A percentile compares a stretch with the other conserved stretches of the same genome.
Conservation (phyloP, 306 rosid genomes). For the Crotalaria pallida region DNA sequence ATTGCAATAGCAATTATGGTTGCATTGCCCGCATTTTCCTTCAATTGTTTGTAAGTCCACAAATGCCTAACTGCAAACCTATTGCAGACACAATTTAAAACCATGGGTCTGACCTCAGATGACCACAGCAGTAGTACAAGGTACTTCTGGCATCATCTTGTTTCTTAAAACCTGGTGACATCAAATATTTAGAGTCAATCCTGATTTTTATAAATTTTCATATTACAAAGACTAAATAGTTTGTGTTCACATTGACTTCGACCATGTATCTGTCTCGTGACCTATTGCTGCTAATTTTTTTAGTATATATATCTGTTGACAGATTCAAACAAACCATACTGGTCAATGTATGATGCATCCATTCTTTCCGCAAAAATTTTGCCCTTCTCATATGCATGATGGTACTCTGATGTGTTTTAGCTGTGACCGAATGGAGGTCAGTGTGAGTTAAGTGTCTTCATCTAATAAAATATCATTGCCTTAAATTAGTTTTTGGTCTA, state of each 20-base stretch:
- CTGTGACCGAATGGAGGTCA: slow-evolving; percentile 79
- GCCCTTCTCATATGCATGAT: slow-evolving; percentile 67
- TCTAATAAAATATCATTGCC: background rate
- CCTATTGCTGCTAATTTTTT: slow-evolving; percentile 44
- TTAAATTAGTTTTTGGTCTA: too few species aligned
- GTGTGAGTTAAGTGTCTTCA: slow-evolving; percentile 24
- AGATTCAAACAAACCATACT: slow-evolving; percentile 78
- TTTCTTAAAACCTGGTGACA: background rate
- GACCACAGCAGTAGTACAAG: background rate
- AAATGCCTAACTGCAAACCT: too few species aligned
- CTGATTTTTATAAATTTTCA: slow-evolving; percentile 3
- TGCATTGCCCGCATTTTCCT: too few species aligned
- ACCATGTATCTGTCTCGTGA: slow-evolving; percentile 37
- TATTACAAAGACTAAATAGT: background rate
- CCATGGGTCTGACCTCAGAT: background rate
- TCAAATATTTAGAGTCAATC: background rate
- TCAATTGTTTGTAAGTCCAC: too few species aligned
- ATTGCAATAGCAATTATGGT: too few species aligned
- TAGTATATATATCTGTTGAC: slow-evolving; percentile 57
- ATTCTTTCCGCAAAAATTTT: slow-evolving; percentile 67
- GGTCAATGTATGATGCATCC: slow-evolving; percentile 93
- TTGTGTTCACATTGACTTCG: slow-evolving; percentile 1
- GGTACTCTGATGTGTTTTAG: slow-evolving; percentile 66
- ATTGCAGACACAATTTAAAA: too few species aligned
- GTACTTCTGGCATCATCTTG: background rate